Conservation (phyloP, 306 rosid genomes). For the Medicago ruthenica region DNA sequence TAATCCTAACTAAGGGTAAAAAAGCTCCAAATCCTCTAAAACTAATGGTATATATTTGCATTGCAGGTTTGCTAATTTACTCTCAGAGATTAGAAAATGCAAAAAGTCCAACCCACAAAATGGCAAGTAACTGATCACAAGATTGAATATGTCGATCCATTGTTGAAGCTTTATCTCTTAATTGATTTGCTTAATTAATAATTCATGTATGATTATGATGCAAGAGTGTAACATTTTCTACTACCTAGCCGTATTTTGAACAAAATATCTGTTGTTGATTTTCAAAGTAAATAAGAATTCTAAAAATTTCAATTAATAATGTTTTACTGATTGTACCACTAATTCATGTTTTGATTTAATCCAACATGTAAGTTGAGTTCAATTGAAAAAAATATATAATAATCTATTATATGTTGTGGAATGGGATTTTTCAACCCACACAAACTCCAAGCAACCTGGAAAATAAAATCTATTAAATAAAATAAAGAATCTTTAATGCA, state of each 20-base stretch:
- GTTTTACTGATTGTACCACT: background rate
- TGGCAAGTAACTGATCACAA: slow-evolving; percentile 3
- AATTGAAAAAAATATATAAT: background rate
- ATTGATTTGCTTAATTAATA: background rate
- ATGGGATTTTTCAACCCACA: too few relatives aligned
- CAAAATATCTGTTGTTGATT: background rate
- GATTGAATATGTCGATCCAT: background rate
- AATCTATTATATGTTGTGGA: too few relatives aligned
- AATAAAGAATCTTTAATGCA: too few relatives aligned
- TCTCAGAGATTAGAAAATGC: slow-evolving; percentile 48
- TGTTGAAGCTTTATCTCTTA: background rate
- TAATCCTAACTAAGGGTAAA: background rate
- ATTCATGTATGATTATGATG: background rate
- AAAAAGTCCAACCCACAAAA: slow-evolving; percentile 21
- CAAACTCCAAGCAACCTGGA: too few relatives aligned
- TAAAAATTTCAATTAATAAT: background rate
- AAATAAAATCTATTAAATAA: too few relatives aligned
- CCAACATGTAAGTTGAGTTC: background rate
- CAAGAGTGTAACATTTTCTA: slow-evolving; percentile 24
- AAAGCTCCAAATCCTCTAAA: background rate
- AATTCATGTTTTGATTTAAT: too few relatives aligned
- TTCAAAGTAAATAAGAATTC: background rate
- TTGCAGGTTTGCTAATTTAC: slow-evolving; percentile 55
- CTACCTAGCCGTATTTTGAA: background rate
- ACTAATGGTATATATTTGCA: background rate